These are phyloP conservation scores for Mycena capillaripes DNA, from an alignment of 768 basidiomycete genomes.

Conservation along the genomic window DNA sequence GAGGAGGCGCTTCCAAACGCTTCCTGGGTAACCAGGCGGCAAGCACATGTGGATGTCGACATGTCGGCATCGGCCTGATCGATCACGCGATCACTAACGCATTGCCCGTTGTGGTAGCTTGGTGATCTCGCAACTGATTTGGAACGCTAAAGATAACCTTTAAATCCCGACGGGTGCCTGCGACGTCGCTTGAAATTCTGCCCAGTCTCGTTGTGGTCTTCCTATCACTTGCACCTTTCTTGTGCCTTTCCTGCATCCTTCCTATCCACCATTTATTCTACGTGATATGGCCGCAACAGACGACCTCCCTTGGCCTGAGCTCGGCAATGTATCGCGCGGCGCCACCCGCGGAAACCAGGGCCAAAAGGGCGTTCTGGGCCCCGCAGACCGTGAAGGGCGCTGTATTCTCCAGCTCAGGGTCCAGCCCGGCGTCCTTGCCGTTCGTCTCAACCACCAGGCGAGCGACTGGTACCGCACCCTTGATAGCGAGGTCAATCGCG, in stretches of 20 bases:
- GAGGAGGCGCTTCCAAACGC: slow-evolving; percentile 9
- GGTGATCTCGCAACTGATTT: slow-evolving; percentile 5
- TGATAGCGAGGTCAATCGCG: slow-evolving; percentile 83
- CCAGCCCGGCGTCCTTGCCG: slow-evolving; percentile 85
- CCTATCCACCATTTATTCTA: slow-evolving; percentile 40
- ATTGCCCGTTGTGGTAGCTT: slow-evolving; percentile 24
- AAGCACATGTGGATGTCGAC: slow-evolving; percentile 27
- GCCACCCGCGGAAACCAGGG: slow-evolving; percentile 90
- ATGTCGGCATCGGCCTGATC: slow-evolving; percentile 28
- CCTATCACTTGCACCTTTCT: neutral
- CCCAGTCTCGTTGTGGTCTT: slow-evolving; percentile 23
- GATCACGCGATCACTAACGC: slow-evolving; percentile 16
- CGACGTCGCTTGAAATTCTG: slow-evolving; percentile 27
- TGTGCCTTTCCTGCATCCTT: slow-evolving; percentile 20
- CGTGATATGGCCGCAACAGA: slow-evolving; percentile 68
- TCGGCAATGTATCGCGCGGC: slow-evolving; percentile 87
- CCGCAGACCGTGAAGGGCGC: slow-evolving; percentile 82
- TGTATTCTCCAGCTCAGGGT: slow-evolving; percentile 84
- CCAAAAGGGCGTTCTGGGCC: slow-evolving; percentile 83
- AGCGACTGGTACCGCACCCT: slow-evolving; percentile 89
- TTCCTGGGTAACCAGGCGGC: slow-evolving; percentile 13
- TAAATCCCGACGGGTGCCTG: slow-evolving; percentile 26
- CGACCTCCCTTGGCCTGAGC: slow-evolving; percentile 89
- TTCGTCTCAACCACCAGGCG: slow-evolving; percentile 78
- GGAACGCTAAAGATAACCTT: slow-evolving; percentile 26